phyloP scores from a whole-genome alignment of 192 early-diverging fungal genomes.

The Allomyces macrogynus region DNA sequence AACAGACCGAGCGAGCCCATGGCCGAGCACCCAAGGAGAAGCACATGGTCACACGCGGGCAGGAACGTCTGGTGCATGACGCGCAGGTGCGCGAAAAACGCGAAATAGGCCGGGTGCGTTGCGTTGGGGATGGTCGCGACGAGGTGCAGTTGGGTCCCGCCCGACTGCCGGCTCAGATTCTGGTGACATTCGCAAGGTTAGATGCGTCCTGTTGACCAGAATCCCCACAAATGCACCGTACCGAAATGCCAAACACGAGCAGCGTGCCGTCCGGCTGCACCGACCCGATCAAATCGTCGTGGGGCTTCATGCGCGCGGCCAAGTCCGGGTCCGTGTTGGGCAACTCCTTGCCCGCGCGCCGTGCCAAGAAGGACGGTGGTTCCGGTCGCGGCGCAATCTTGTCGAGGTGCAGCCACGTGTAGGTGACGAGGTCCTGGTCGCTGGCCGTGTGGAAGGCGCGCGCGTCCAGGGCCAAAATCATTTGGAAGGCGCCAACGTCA shows the following conservation, averaged over 20 bases:
- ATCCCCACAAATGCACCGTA: background rate
- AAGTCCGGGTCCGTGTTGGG: background rate
- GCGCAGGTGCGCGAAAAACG: background rate
- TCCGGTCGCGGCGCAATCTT: background rate
- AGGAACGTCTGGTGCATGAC: background rate
- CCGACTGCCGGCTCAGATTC: background rate
- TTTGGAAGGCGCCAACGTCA: background rate
- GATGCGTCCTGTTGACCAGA: background rate
- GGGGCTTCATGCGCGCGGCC: background rate
- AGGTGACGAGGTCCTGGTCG: background rate
- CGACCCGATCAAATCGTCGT: background rate
- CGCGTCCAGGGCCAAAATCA: background rate
- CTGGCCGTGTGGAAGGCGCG: background rate
- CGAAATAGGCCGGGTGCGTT: background rate
- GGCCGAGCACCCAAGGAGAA: background rate
- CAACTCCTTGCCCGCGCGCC: background rate
- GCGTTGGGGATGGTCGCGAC: background rate
- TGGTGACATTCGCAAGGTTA: background rate
- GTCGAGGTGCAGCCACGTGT: background rate
- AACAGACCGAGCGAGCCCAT: background rate
- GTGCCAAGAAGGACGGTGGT: background rate
- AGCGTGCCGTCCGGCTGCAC: background rate
- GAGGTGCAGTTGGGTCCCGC: background rate
- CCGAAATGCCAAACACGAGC: background rate
- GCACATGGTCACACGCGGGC: background rate